Conservation (phyloP, 1,139 yeast species). For the Suhomyces choctaworum region DNA sequence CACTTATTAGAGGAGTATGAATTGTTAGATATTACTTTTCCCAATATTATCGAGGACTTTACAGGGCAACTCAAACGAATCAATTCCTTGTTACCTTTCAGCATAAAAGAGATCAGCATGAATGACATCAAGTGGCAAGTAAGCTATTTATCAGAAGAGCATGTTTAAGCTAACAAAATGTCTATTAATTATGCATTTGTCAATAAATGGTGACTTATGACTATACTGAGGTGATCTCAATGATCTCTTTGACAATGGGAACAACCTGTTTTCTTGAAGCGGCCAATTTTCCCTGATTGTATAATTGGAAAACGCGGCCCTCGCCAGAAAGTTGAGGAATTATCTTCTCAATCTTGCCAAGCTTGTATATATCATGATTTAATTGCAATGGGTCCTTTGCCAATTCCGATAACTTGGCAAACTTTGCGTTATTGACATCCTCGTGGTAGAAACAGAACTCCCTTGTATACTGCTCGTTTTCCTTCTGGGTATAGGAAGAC, state of each 20-base stretch:
- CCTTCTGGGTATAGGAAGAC: constrained; percentile 54
- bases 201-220: neutral
- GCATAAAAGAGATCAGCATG: constrained; percentile 18
- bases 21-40: constrained; percentile 16
- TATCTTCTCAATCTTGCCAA: constrained; percentile 8
- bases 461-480: constrained; percentile 49
- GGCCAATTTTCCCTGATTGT: constrained; percentile 52
- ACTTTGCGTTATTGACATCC: constrained; percentile 13
- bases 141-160: constrained; percentile 14
- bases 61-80: constrained; percentile 25
- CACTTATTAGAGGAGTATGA: constrained; percentile 20
- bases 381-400: constrained; percentile 22
- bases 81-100: constrained; percentile 33
- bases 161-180: constrained; percentile 1
- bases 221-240: constrained; percentile 19
- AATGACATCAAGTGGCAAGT: constrained; percentile 16
- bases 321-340: constrained; percentile 5
- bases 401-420: constrained; percentile 28
- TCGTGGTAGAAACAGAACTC: constrained; percentile 51
- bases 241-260: constrained; percentile 49
- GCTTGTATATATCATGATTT: constrained; percentile 15
- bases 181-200: neutral
- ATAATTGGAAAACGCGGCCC: constrained; percentile 27
- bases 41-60: constrained; percentile 23
- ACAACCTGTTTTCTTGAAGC: constrained; percentile 90